Evolutionary conservation across 371 early-diverging fungal genomes (phyloP).

Genomic region (Lichtheimia ornata): DNA sequence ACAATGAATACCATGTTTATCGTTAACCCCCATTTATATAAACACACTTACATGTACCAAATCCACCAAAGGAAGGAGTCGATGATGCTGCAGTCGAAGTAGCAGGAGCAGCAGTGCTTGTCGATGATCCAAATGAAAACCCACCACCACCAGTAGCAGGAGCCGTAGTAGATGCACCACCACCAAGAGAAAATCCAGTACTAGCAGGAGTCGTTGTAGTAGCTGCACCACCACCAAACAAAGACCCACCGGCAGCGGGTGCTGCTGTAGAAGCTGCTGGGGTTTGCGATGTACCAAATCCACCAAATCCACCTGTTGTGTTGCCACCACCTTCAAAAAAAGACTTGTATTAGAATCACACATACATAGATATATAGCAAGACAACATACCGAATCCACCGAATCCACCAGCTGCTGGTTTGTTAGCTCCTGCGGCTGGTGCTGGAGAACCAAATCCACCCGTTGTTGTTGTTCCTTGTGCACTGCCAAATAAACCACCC

Average conservation of each 20-base stretch:
- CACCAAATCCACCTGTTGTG: constrained; percentile 7
- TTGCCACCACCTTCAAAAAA: neutral
- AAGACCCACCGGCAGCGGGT: constrained; percentile 11
- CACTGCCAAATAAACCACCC: constrained; percentile 10
- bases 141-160: neutral
- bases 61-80: neutral
- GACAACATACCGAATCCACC: constrained; percentile 13
- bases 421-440: constrained; percentile 10
- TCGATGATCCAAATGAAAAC: neutral
- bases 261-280: constrained; percentile 10
- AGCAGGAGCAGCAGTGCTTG: neutral
- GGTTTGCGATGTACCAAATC: constrained; percentile 1
- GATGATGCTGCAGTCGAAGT: neutral
- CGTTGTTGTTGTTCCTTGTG: neutral
- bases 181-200: constrained; percentile 10
- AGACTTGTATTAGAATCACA: neutral
- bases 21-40: neutral
- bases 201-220: constrained; percentile 3
- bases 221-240: constrained; percentile 6
- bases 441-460: constrained; percentile 15
- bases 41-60: neutral
- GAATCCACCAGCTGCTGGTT: constrained; percentile 12
- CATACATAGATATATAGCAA: neutral
- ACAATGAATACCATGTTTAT: neutral
- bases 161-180: neutral